Evolutionary conservation across 2,329 filamentous ascomycete genomes (phyloP).

Genomic region (Emmonsiellopsis sp.): DNA sequence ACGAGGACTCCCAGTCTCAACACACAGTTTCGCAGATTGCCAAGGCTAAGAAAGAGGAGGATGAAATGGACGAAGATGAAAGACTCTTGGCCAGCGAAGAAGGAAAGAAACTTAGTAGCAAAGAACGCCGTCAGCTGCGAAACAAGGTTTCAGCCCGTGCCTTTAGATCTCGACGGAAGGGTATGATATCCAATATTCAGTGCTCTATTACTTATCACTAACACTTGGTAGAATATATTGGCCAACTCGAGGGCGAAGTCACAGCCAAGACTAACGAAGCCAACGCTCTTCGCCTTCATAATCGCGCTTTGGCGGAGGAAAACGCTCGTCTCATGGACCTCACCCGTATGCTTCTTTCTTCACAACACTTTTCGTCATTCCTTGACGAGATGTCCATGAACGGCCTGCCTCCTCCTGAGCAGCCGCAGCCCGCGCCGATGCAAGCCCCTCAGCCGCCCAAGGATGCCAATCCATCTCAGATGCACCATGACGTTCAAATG

Average conservation of each 20-base stretch:
- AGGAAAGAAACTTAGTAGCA: conserved; percentile 98
- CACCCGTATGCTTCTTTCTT: conserved; percentile 71
- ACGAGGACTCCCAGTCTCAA: conserved; percentile 31
- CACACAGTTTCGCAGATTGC: conserved; percentile 55
- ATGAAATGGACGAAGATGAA: conserved; percentile 98
- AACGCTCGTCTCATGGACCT: conserved; percentile 71
- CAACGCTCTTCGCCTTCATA: conserved; percentile 69
- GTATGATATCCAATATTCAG: conserved; percentile 41
- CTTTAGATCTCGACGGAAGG: conserved; percentile 96
- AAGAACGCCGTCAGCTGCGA: conserved; percentile 89
- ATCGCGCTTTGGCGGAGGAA: conserved; percentile 72
- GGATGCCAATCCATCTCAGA: conserved; percentile 54
- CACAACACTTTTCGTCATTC: conserved; percentile 73
- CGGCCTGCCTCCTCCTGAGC: conserved; percentile 34
- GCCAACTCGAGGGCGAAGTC: conserved; percentile 84
- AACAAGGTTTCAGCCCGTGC: conserved; percentile 98
- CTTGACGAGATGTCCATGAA: conserved; percentile 61
- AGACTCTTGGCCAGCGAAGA: conserved; percentile 88
- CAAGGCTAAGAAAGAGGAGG: conserved; percentile 81
- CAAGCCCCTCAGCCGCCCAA: conserved; percentile 40
- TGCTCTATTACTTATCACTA: neutral
- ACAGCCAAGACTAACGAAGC: conserved; percentile 75
- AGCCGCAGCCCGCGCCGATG: conserved; percentile 27
- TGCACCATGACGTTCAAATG: conserved; percentile 44
- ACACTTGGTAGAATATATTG: conserved; percentile 70